Conservation (phyloP, 306 rosid genomes). For the Prosopis cineraria region DNA sequence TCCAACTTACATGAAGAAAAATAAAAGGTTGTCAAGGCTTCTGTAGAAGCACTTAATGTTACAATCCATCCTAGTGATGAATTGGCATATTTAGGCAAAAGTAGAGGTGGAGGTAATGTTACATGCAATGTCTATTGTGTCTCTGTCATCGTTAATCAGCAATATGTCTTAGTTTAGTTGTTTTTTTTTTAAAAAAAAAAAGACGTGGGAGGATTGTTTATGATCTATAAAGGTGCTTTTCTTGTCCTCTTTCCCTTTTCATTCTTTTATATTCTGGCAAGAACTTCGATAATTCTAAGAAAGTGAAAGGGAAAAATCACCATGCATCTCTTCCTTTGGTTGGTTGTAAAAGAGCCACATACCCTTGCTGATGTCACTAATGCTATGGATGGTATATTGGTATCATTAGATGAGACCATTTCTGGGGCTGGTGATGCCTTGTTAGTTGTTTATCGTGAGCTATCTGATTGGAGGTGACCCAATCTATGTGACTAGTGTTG, state of each 20-base stretch:
- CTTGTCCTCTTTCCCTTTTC: not conserved
- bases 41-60: conserved; percentile 7
- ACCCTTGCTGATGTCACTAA: not conserved
- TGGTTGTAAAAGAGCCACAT: not conserved
- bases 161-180: not conserved
- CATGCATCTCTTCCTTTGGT: not conserved
- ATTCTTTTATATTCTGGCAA: not conserved
- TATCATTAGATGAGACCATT: not conserved
- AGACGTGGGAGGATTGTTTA: not conserved
- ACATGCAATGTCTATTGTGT: not conserved
- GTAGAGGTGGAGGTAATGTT: not conserved
- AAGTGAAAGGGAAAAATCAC: conserved; percentile 15
- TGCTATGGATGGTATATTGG: not conserved
- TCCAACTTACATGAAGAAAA: conserved; percentile 2
- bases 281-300: not conserved
- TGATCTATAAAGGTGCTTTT: not conserved
- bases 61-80: conserved; percentile 19
- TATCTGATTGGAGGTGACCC: no score
- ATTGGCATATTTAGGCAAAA: not conserved
- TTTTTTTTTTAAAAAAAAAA: no score
- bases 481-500: no score
- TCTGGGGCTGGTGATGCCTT: no score
- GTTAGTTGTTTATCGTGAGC: no score
- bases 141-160: not conserved
- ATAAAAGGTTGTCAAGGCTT: not conserved